Conservation (phyloP, 202 grass and related monocot species). For the Panicum hallii region DNA sequence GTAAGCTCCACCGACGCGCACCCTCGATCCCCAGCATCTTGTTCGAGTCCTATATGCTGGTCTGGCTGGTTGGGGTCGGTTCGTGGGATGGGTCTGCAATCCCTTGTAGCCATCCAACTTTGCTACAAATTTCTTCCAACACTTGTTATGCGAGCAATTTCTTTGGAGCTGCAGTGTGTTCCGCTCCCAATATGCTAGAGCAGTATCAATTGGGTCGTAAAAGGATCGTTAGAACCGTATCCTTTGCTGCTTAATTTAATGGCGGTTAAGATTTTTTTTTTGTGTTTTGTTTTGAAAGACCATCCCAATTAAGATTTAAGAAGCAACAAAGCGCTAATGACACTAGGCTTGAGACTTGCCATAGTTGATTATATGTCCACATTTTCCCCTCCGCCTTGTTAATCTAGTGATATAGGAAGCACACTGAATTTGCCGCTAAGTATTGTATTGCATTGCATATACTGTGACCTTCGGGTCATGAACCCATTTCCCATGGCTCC, state of each 20-base stretch:
- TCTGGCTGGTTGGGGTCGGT: neutral
- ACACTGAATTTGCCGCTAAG: neutral
- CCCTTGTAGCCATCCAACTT: neutral
- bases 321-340: neutral
- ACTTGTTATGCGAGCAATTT: neutral
- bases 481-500: too few relatives aligned
- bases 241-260: neutral
- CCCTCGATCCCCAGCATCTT: neutral
- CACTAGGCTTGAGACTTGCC: neutral
- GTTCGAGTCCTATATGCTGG: neutral
- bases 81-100: neutral
- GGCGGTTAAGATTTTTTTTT: neutral
- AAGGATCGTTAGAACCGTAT: neutral
- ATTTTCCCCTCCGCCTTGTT: neutral
- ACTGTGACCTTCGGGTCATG: too few relatives aligned
- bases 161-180: slow-evolving; percentile 1
- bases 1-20: slow-evolving; percentile 34
- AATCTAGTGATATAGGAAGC: neutral
- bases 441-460: neutral
- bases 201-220: neutral
- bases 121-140: slow-evolving; percentile 53
- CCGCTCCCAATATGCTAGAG: neutral
- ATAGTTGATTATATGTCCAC: neutral
- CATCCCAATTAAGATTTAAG: neutral
- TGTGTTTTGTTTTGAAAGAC: neutral